phyloP scores from a whole-genome alignment of 495 filamentous ascomycete species.

The Penicillium arizonense region DNA sequence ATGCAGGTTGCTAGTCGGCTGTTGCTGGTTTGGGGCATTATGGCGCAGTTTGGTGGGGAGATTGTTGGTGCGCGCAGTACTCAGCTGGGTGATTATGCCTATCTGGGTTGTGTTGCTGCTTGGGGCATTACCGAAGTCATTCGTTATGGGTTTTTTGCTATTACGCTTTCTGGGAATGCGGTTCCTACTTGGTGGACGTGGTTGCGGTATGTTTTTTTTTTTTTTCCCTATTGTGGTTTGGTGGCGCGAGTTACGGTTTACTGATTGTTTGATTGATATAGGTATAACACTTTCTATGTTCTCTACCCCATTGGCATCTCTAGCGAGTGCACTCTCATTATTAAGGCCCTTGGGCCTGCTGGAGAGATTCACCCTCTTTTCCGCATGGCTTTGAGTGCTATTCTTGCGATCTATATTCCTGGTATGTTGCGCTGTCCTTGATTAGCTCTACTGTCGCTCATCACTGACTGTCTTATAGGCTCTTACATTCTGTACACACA shows the following conservation, averaged over 20 bases:
- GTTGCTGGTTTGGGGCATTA: constrained; percentile 80
- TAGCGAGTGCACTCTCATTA: constrained; percentile 80
- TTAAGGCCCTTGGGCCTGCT: constrained; percentile 60
- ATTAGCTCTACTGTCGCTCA: not conserved
- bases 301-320: constrained; percentile 89
- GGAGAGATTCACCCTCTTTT: constrained; percentile 45
- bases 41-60: constrained; percentile 52
- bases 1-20: constrained; percentile 85
- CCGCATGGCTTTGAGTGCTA: constrained; percentile 56
- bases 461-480: constrained; percentile 49
- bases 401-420: constrained; percentile 76
- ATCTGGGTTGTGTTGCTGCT: constrained; percentile 57
- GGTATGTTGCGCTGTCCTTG: constrained; percentile 50
- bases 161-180: constrained; percentile 57
- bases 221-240: not conserved
- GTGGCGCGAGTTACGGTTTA: constrained; percentile 4
- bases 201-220: constrained; percentile 53
- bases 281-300: constrained; percentile 88
- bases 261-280: constrained; percentile 16
- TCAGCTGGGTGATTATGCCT: constrained; percentile 40
- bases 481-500: constrained; percentile 87
- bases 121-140: constrained; percentile 87
- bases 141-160: constrained; percentile 83
- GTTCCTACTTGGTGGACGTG: constrained; percentile 69
- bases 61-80: constrained; percentile 27